Evolutionary conservation across 805 yeast species (phyloP).

Genomic region (Tetrapisispora pingtungensis): DNA sequence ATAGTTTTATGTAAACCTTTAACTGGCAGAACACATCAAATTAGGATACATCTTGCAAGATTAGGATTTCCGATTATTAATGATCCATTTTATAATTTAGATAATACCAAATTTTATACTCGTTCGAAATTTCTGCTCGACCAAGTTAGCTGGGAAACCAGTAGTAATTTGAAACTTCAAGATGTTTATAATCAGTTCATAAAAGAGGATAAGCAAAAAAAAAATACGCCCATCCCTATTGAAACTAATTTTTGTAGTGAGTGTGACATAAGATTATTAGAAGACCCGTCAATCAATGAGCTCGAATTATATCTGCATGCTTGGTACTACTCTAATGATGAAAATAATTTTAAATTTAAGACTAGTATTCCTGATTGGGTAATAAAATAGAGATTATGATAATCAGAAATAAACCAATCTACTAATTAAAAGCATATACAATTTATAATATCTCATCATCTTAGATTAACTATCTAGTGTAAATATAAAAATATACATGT

Average conservation of each 20-base stretch:
- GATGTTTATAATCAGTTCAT: slow-evolving; percentile 12
- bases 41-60: slow-evolving; percentile 81
- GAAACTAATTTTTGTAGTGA: slow-evolving; percentile 11
- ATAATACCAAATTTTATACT: slow-evolving; percentile 14
- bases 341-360: slow-evolving; percentile 29
- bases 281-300: slow-evolving; percentile 19
- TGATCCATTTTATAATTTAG: slow-evolving; percentile 57
- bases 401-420: no score
- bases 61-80: slow-evolving; percentile 81
- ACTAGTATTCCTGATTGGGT: slow-evolving; percentile 43
- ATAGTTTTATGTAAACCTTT: slow-evolving; percentile 74
- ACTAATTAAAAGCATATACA: no score
- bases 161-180: slow-evolving; percentile 4
- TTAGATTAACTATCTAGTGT: no score
- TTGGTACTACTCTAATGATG: slow-evolving; percentile 29
- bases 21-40: slow-evolving; percentile 96
- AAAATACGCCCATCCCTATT: slow-evolving; percentile 7
- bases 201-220: slow-evolving; percentile 28
- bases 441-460: no score
- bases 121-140: slow-evolving; percentile 18
- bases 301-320: slow-evolving; percentile 28
- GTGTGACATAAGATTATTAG: slow-evolving; percentile 18
- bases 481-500: no score
- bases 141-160: slow-evolving; percentile 12
- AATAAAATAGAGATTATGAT: not conserved